Base-by-base conservation (phyloP, 148 eudicot species). In the Amaranthus hypochondriacus region DNA sequence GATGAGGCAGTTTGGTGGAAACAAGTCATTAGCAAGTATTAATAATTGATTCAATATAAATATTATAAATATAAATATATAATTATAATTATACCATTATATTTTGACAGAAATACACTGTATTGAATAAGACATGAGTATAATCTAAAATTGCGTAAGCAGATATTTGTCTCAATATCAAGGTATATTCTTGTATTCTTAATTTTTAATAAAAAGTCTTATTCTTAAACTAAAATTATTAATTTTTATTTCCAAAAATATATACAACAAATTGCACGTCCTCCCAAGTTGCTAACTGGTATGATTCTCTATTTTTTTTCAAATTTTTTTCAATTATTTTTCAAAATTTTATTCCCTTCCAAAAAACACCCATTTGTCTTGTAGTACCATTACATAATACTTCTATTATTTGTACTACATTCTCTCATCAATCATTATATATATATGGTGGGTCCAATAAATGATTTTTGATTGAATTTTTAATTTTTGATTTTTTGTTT, bases 181-280 rank as follows among this genome's bases (percentile, higher is more conserved):
- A 71, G 53, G 58, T 55, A 77, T 68, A 55, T 77, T 56, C 71
- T 48, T 53, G 39, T 56, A 6, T 14, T 7, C 10, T 49, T 39
- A 70, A 18, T n/a, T 48, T n/a, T 3, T 6, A 55, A 56, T 12
- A 39, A 18, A 68, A 67, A 4, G 5, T 14, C 52, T 28, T 9
- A 55, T 71, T 70, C 64, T 6, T 61, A 70, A 54, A 63, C 46
- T 55, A 57, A 71, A 76, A 68, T 70, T 51, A 8, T 2, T 9
- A 21, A 9, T 69, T 51, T n/a, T 51, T 42, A 14, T 12, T 14
- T 53, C 48, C 48, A 18, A 74, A 56, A 21, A 56, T 47, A 44
- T 62, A 28, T 59, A 76, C n/a, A 68, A 77, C 68, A 46, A 56
- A 46, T 21, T 56, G 72, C 85, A 80, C 85, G 84, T 85, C 82